A percentile compares a stretch with the other conserved stretches of the same genome.
These are phyloP conservation scores for Mariannaea elegans DNA, from an alignment of 2,329 filamentous ascomycete genomes.

Conservation along the genomic window DNA sequence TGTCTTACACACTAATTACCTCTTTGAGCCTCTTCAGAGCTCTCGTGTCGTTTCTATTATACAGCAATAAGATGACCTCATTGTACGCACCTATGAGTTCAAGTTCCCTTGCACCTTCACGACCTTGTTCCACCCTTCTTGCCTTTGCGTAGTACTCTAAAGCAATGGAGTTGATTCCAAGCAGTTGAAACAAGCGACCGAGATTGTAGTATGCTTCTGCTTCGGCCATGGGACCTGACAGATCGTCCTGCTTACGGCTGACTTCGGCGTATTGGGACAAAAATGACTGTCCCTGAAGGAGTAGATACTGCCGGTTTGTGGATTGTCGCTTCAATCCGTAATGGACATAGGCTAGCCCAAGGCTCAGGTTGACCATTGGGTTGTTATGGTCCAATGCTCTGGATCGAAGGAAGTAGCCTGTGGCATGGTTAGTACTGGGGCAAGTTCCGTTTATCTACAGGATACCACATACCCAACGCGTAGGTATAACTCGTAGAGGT, in stretches of 20 bases:
- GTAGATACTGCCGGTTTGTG: slow-evolving; percentile 87
- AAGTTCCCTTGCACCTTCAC: slow-evolving; percentile 32
- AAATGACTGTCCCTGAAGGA: slow-evolving; percentile 86
- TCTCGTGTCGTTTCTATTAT: slow-evolving; percentile 40
- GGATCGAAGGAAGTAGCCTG: slow-evolving; percentile 84
- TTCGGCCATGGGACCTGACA: slow-evolving; percentile 16
- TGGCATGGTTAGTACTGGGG: slow-evolving; percentile 6
- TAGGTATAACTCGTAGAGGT: slow-evolving; percentile 84
- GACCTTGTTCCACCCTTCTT: slow-evolving; percentile 21
- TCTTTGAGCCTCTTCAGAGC: slow-evolving; percentile 24
- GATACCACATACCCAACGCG: slow-evolving; percentile 72
- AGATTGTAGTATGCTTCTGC: slow-evolving; percentile 51
- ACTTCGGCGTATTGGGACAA: slow-evolving; percentile 57
- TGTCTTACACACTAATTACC: background rate
- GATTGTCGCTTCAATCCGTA: slow-evolving; percentile 89
- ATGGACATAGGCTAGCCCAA: slow-evolving; percentile 87
- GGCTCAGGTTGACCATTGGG: slow-evolving; percentile 79
- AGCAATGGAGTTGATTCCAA: slow-evolving; percentile 62
- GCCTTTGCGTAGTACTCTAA: slow-evolving; percentile 71
- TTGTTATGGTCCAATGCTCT: slow-evolving; percentile 79
- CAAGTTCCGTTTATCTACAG: background rate
- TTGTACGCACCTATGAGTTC: slow-evolving; percentile 45
- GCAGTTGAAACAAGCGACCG: slow-evolving; percentile 49
- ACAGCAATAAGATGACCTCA: slow-evolving; percentile 43
- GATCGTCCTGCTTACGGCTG: background rate